Evolutionary conservation across 2,329 filamentous ascomycete species (phyloP).

Genomic region (Trichophyton rubrum): DNA sequence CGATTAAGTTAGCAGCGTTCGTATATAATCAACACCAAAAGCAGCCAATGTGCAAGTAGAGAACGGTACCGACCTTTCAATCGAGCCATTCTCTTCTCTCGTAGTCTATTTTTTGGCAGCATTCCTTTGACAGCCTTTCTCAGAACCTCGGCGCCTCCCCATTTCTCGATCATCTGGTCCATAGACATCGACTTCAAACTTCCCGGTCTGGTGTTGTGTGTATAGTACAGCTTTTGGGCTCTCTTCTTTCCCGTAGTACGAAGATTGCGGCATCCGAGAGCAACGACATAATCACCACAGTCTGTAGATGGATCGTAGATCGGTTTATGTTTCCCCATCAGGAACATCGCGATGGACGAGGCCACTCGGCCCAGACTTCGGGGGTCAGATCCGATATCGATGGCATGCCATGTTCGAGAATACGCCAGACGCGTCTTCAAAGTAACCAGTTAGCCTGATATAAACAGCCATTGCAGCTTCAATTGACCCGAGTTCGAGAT

Average conservation of each 20-base stretch:
- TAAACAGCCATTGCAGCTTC: background rate
- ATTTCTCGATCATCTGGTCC: slow-evolving; percentile 88
- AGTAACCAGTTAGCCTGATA: slow-evolving; percentile 1
- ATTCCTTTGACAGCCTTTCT: slow-evolving; percentile 89
- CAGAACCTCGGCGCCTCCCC: slow-evolving; percentile 83
- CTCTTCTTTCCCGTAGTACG: slow-evolving; percentile 85
- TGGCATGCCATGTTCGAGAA: slow-evolving; percentile 87
- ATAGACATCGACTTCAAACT: slow-evolving; percentile 79
- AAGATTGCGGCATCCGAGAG: slow-evolving; percentile 74
- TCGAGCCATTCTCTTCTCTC: slow-evolving; percentile 74
- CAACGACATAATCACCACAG: slow-evolving; percentile 97
- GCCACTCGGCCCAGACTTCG: slow-evolving; percentile 85
- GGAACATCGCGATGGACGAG: slow-evolving; percentile 67
- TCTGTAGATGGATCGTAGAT: slow-evolving; percentile 95
- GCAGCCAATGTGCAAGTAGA: background rate
- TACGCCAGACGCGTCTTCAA: slow-evolving; percentile 85
- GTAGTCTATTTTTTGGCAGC: slow-evolving; percentile 89
- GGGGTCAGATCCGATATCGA: slow-evolving; percentile 56
- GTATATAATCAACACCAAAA: background rate
- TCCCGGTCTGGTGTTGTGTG: slow-evolving; percentile 82
- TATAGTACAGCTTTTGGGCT: slow-evolving; percentile 90
- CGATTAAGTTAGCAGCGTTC: background rate
- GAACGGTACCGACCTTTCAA: slow-evolving; percentile 53
- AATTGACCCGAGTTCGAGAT: background rate
- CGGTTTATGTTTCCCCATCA: slow-evolving; percentile 99